These are phyloP conservation scores for Trametopsis cervina DNA, from an alignment of 768 basidiomycete genomes.

Conservation along the genomic window DNA sequence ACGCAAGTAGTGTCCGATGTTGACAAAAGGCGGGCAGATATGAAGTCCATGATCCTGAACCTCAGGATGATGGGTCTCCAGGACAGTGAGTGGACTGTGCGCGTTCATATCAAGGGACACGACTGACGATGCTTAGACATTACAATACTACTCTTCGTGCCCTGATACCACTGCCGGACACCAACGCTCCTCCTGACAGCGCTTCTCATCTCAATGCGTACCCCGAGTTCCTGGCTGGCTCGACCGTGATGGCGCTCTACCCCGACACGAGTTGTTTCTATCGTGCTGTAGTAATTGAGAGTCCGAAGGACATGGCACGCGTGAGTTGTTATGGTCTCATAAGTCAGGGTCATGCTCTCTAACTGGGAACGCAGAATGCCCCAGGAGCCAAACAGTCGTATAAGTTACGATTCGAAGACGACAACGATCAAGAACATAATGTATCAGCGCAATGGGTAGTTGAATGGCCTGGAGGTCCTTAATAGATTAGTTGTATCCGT, in stretches of 20 bases:
- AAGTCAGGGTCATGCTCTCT: no score
- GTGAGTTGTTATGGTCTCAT: constrained; percentile 24
- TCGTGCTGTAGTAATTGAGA: constrained; percentile 74
- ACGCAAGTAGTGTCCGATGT: background rate
- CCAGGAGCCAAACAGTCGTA: constrained; percentile 32
- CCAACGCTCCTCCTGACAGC: constrained; percentile 45
- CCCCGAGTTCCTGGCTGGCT: constrained; percentile 63
- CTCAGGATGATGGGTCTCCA: constrained; percentile 73
- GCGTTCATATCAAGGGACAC: background rate
- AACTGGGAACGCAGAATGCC: constrained; percentile 11
- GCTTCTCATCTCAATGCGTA: constrained; percentile 64
- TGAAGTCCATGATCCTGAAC: constrained; percentile 81
- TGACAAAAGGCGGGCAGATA: constrained; percentile 39
- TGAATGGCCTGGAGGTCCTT: constrained; percentile 54
- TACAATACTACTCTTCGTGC: constrained; percentile 65
- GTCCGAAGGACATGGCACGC: constrained; percentile 42
- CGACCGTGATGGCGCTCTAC: constrained; percentile 81
- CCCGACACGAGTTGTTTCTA: constrained; percentile 91
- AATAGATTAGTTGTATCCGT: no score
- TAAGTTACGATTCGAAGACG: constrained; percentile 83
- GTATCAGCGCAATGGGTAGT: constrained; percentile 79
- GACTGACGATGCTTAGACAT: constrained; percentile 31
- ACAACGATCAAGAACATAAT: constrained; percentile 74
- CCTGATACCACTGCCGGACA: constrained; percentile 79
- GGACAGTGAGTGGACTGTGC: constrained; percentile 35